Percentiles rank a stretch among this genome's conserved stretches.
phyloP scores from a whole-genome alignment of 441 rosid genomes.

The Breynia disticha region DNA sequence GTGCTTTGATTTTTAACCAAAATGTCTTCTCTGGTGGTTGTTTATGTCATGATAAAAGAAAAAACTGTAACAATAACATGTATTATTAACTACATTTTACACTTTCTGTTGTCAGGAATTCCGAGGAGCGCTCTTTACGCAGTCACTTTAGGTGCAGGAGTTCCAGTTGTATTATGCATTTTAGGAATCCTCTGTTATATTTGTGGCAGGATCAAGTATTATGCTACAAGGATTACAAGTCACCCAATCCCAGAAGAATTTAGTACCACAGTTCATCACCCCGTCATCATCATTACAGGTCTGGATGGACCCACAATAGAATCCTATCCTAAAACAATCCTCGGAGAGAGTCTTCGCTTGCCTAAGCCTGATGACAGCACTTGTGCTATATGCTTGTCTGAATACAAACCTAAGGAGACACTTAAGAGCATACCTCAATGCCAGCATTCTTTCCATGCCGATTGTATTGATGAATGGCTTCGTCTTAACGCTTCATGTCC shows the following conservation, averaged over 20 bases:
- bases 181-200: slow-evolving; percentile 31
- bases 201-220: slow-evolving; percentile 26
- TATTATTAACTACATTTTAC: neutral
- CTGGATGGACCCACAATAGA: slow-evolving; percentile 43
- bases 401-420: slow-evolving; percentile 51
- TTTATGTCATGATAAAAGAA: too few species aligned
- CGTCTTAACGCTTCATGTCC: slow-evolving; percentile 52
- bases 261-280: slow-evolving; percentile 12
- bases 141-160: slow-evolving; percentile 41
- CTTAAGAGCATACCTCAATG: slow-evolving; percentile 55
- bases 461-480: slow-evolving; percentile 68
- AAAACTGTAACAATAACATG: neutral
- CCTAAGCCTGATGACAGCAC: slow-evolving; percentile 49
- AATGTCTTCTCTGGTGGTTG: neutral
- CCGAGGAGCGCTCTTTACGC: slow-evolving; percentile 36
- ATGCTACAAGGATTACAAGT: slow-evolving; percentile 10
- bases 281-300: slow-evolving; percentile 18
- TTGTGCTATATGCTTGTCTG: slow-evolving; percentile 55
- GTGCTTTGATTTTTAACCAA: neutral
- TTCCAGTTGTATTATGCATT: slow-evolving; percentile 34
- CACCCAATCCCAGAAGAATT: slow-evolving; percentile 20
- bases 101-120: slow-evolving; percentile 20
- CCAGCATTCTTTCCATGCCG: slow-evolving; percentile 59
- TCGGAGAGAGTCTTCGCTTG: slow-evolving; percentile 57
- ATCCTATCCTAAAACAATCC: slow-evolving; percentile 47